phyloP scores from a whole-genome alignment of 805 yeast genomes.

The Brettanomyces anomalus region DNA sequence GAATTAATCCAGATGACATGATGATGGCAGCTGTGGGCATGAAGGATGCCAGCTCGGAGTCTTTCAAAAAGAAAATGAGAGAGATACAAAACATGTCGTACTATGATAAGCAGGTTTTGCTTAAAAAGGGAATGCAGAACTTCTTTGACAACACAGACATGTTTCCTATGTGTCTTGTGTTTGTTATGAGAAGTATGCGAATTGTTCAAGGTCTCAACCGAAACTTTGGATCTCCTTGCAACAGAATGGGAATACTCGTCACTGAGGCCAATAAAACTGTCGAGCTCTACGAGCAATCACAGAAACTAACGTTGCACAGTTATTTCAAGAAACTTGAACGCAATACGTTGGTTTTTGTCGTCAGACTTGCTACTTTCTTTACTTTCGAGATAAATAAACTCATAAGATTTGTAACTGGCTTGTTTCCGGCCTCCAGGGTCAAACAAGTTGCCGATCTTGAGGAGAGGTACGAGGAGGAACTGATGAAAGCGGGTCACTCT shows the following conservation, averaged over 20 bases:
- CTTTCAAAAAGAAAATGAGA: constrained; percentile 26
- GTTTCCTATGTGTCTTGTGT: constrained; percentile 59
- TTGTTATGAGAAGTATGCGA: constrained; percentile 63
- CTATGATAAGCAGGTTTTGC: constrained; percentile 33
- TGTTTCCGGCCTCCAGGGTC: constrained; percentile 1
- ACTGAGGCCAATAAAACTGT: constrained; percentile 36
- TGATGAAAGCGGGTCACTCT: constrained; percentile 33
- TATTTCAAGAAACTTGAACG: constrained; percentile 6
- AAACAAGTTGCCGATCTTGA: constrained; percentile 31
- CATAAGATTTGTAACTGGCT: constrained; percentile 1
- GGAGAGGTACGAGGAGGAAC: constrained; percentile 35
- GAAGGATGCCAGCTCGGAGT: constrained; percentile 9
- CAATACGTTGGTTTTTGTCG: constrained; percentile 13
- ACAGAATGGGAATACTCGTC: constrained; percentile 56
- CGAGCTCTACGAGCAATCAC: constrained; percentile 2
- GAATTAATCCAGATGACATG: constrained; percentile 55
- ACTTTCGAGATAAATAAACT: constrained; percentile 13
- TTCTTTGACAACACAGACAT: constrained; percentile 54
- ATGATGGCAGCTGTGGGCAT: constrained; percentile 33
- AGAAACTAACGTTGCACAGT: background rate
- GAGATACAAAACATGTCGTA: constrained; percentile 24
- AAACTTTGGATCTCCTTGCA: constrained; percentile 63
- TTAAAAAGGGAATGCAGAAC: constrained; percentile 39
- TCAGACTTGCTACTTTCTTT: constrained; percentile 21
- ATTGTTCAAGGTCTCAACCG: constrained; percentile 66